Conservation (phyloP, 805 yeast genomes). For the Spathaspora gorwiae region DNA sequence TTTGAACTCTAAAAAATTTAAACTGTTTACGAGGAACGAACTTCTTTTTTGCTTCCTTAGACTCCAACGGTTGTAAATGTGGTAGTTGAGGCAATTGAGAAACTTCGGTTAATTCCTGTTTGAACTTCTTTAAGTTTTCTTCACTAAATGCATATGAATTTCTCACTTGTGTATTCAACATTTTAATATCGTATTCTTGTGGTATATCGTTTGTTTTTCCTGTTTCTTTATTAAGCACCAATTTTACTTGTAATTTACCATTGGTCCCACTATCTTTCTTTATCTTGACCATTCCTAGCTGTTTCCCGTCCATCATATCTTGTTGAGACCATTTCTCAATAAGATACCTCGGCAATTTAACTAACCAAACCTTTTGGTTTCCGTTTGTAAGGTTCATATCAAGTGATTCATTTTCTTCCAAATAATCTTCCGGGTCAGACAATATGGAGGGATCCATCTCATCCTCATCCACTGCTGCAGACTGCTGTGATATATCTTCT, state of each 20-base stretch:
- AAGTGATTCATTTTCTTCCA: conserved; percentile 59
- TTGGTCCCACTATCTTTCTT: conserved; percentile 40
- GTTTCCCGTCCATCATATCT: conserved; percentile 61
- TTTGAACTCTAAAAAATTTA: conserved; percentile 27
- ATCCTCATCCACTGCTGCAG: conserved; percentile 16
- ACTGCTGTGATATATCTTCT: conserved; percentile 12
- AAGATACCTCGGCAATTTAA: conserved; percentile 81
- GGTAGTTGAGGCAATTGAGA: conserved; percentile 53
- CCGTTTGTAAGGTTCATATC: conserved; percentile 67
- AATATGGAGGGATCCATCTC: conserved; percentile 31
- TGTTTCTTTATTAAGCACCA: conserved; percentile 46
- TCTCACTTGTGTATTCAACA: conserved; percentile 74
- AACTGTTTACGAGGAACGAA: conserved; percentile 13
- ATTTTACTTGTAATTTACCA: conserved; percentile 45
- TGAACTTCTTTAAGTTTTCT: conserved; percentile 63
- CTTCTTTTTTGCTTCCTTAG: conserved; percentile 3
- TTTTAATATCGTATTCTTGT: conserved; percentile 73
- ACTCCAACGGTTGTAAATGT: conserved; percentile 29
- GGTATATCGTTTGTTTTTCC: conserved; percentile 51
- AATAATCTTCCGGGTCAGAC: conserved; percentile 42
- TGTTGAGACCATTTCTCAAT: conserved; percentile 74
- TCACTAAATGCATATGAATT: conserved; percentile 88
- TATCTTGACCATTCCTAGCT: conserved; percentile 76
- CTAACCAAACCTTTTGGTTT: conserved; percentile 83
- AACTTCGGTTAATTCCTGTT: conserved; percentile 47